Conservation (phyloP, 2,329 filamentous ascomycete genomes). For the Grosmannia clavigera region DNA sequence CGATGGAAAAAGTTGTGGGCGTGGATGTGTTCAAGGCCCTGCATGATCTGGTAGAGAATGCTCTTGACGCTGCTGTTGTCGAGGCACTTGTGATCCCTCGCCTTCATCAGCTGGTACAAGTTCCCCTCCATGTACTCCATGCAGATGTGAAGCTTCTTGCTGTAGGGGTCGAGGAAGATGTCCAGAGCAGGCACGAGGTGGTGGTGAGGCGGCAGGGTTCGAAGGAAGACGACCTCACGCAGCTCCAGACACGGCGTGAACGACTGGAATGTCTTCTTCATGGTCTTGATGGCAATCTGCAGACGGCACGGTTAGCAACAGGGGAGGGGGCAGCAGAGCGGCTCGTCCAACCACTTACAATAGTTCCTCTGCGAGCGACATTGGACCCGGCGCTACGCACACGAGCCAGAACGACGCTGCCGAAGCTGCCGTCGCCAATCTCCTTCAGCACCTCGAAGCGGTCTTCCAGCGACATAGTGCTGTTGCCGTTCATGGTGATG, state of each 20-base stretch:
- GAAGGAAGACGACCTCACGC: constrained; percentile 91
- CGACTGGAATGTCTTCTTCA: constrained; percentile 99
- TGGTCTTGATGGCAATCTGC: constrained; percentile 97
- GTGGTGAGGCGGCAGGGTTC: constrained; percentile 73
- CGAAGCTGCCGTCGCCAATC: constrained; percentile 97
- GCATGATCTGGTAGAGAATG: constrained; percentile 93
- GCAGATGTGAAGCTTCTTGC: constrained; percentile 89
- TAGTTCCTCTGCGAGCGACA: constrained; percentile 77
- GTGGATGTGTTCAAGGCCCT: constrained; percentile 93
- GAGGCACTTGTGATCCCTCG: constrained; percentile 85
- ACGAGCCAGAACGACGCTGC: constrained; percentile 83
- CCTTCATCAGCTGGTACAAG: constrained; percentile 97
- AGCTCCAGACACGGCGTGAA: constrained; percentile 84
- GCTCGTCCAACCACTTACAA: constrained; percentile 47
- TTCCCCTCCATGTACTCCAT: constrained; percentile 99
- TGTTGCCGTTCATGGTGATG: constrained; percentile 50
- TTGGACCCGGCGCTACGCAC: constrained; percentile 82
- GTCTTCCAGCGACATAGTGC: constrained; percentile 63
- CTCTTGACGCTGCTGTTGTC: constrained; percentile 92
- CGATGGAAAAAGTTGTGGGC: constrained; percentile 96
- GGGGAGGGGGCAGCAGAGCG: neutral
- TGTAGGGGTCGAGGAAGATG: constrained; percentile 94
- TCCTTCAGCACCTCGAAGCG: constrained; percentile 96
- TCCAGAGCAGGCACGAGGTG: constrained; percentile 96
- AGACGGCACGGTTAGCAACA: neutral